Evolutionary conservation across 441 rosid genomes (phyloP).

Genomic region (Viola pubescens): DNA sequence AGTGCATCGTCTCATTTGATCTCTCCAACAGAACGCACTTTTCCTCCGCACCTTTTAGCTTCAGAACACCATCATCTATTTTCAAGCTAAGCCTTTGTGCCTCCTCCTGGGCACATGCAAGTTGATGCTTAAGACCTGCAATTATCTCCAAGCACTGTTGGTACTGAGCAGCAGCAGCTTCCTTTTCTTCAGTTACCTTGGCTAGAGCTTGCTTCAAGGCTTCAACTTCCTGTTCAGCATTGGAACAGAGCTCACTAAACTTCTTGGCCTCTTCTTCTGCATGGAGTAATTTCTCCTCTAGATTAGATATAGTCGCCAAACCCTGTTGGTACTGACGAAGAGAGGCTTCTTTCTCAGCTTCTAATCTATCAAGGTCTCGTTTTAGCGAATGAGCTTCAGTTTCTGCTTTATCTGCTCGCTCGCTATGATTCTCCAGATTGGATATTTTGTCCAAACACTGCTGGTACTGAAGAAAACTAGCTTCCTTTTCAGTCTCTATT

Average conservation of each 20-base stretch:
- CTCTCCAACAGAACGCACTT: slow-evolving; percentile 65
- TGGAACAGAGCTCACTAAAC: slow-evolving; percentile 40
- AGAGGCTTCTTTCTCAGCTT: slow-evolving; percentile 65
- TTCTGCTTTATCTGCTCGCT: slow-evolving; percentile 57
- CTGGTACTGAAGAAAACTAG: slow-evolving; percentile 55
- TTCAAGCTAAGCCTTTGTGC: slow-evolving; percentile 57
- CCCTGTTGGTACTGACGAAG: slow-evolving; percentile 46
- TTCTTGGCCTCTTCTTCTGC: slow-evolving; percentile 53
- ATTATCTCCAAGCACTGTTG: slow-evolving; percentile 66
- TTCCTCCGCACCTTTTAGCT: slow-evolving; percentile 74
- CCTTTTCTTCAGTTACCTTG: slow-evolving; percentile 65
- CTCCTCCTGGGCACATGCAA: slow-evolving; percentile 56
- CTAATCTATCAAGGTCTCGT: slow-evolving; percentile 42
- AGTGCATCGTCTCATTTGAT: slow-evolving; percentile 62
- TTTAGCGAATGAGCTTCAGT: slow-evolving; percentile 41
- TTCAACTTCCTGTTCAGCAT: slow-evolving; percentile 64
- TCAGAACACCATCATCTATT: slow-evolving; percentile 53
- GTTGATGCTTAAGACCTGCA: slow-evolving; percentile 52
- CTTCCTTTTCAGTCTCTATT: slow-evolving; percentile 52
- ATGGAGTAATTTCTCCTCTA: slow-evolving; percentile 51
- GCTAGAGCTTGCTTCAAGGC: slow-evolving; percentile 48
- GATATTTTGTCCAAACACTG: slow-evolving; percentile 66
- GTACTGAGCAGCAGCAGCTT: slow-evolving; percentile 56
- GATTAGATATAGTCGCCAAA: slow-evolving; percentile 45
- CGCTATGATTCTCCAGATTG: slow-evolving; percentile 41